Base-by-base conservation (phyloP, 805 yeast species). In the Candida vaughaniae region DNA sequence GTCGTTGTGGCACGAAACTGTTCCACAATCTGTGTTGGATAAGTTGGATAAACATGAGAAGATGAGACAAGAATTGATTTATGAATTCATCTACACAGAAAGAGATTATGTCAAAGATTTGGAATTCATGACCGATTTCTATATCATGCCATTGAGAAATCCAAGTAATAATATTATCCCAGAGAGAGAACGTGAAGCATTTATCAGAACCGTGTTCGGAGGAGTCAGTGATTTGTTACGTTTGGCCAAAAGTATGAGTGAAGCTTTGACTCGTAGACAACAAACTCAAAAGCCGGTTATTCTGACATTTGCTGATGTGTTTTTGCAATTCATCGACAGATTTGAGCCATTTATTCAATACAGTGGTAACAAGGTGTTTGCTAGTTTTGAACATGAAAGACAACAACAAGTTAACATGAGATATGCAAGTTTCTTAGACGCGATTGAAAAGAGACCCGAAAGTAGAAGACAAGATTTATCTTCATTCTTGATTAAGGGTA, bases 321-420 rank as follows among this genome's bases (percentile, higher is more conserved):
- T 93, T 42, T 61, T 90, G 39, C 93, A 89, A 48, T 84, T 73
- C 53, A 87, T 89, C 18, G 88, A 93, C 5, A 77, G 77, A 40
- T 90, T 93, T 59, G 96, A 90, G 46, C 95, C 98, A 3, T 93
- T 91, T 62, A 83, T 93, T 27, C 77, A 83, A 29, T 93, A 93
- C 59, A 95, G 96, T 41, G 96, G 96, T 11, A 89, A 91, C 37
- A 91, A 93, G 58, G 87, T 91, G 33, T 89, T 88, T 66, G 98
- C 97, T 5, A 88, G 89, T 59, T 89, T 88, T 58, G 95, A 91
- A 59, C 87, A 88, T 60, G 98, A 93, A 63, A 74, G 96, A 32
- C 98, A 91, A 56, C 86, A 89, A 59, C 81, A 88, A 34, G 85
- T 85, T 20, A 93, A 93, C 60, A 83, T 95, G 32, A 77, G 85